These are phyloP conservation scores for Sporothrix variecibatus DNA, from an alignment of 2,329 filamentous ascomycete species.

Conservation along the genomic window DNA sequence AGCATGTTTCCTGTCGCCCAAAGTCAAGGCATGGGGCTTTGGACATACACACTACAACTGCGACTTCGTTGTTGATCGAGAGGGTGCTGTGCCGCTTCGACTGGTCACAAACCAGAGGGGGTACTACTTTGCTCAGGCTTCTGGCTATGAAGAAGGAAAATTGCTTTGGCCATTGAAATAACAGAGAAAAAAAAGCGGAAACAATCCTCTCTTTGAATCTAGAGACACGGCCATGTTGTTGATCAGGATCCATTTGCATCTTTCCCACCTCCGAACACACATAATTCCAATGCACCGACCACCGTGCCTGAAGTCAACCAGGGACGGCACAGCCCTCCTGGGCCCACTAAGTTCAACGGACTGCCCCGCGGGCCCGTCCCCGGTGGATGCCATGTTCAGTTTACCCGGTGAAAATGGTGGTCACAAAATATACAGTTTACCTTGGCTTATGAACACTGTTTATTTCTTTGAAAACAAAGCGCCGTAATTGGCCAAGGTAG, in stretches of 20 bases:
- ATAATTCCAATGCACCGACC: not conserved
- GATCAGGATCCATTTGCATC: too few species aligned
- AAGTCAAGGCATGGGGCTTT: conserved; percentile 50
- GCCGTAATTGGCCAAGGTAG: not conserved
- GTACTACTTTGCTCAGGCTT: conserved; percentile 40
- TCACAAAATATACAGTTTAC: not conserved
- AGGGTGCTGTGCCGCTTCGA: conserved; percentile 34
- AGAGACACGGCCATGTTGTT: too few species aligned
- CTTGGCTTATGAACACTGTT: not conserved
- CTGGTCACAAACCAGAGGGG: conserved; percentile 35
- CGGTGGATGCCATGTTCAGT: not conserved
- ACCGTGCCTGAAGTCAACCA: not conserved
- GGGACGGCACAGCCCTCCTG: not conserved
- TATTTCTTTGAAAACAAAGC: not conserved
- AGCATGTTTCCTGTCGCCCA: conserved; percentile 39
- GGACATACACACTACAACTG: conserved; percentile 54
- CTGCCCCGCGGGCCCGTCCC: conserved; percentile 7
- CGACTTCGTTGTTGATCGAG: conserved; percentile 37
- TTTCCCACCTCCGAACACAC: not conserved
- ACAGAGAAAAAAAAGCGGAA: too few species aligned
- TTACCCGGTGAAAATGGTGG: not conserved
- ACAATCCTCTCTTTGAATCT: too few species aligned
- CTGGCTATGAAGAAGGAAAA: conserved; percentile 40
- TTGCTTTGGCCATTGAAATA: too few species aligned
- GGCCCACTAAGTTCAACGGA: not conserved